These are phyloP conservation scores for Cryptosporidium felis DNA, from an alignment of 169 alveolate genomes.

Conservation along the genomic window DNA sequence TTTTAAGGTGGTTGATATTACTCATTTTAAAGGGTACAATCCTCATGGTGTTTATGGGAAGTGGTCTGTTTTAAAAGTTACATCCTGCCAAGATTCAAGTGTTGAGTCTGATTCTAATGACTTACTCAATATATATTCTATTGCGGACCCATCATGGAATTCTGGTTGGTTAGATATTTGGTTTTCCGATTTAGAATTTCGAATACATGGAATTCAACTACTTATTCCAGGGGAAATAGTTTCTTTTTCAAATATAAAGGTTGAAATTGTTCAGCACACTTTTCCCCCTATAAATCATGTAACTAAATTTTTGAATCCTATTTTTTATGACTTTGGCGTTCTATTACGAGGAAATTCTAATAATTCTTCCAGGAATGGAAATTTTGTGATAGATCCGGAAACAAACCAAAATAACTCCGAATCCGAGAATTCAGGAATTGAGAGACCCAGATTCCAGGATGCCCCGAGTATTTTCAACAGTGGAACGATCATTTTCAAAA, in stretches of 20 bases:
- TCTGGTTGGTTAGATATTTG: conserved; percentile 68
- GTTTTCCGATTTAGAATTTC: conserved; percentile 31
- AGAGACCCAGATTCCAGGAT: background rate
- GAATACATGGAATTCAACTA: conserved; percentile 37
- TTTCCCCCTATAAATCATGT: background rate
- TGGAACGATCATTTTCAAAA: conserved; percentile 1
- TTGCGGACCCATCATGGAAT: conserved; percentile 22
- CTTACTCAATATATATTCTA: background rate
- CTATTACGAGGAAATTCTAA: too few species aligned
- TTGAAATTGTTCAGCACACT: background rate
- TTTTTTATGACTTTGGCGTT: background rate
- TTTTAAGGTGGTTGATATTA: conserved; percentile 41
- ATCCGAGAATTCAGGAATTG: too few species aligned
- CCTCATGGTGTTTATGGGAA: conserved; percentile 28
- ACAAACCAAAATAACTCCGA: too few species aligned
- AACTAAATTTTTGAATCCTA: background rate
- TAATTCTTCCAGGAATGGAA: too few species aligned
- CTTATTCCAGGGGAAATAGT: conserved; percentile 63
- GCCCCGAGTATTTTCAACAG: conserved; percentile 33
- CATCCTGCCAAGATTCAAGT: background rate
- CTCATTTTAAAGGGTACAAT: conserved; percentile 27
- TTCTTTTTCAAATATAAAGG: conserved; percentile 14
- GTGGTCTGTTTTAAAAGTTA: conserved; percentile 34
- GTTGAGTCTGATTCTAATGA: background rate
- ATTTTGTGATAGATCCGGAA: too few species aligned